Conservation (phyloP, 768 basidiomycete species). For the Leccinum rimulosum region DNA sequence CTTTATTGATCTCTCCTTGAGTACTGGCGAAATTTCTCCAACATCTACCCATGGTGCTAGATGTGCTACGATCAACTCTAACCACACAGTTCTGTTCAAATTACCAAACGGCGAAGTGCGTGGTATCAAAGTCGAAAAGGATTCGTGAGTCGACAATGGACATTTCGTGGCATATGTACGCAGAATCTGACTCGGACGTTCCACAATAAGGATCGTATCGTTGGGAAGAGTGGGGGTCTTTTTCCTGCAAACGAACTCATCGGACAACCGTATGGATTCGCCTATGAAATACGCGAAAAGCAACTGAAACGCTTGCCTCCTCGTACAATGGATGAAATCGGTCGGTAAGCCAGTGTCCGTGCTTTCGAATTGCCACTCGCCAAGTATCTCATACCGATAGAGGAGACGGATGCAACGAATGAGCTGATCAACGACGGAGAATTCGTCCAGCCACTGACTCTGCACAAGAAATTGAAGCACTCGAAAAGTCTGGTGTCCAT, state of each 20-base stretch:
- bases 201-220: slow-evolving; percentile 53
- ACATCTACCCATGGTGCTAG: slow-evolving; percentile 12
- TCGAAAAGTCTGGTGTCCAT: slow-evolving; percentile 81
- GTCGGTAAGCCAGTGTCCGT: slow-evolving; percentile 38
- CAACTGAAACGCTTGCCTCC: slow-evolving; percentile 62
- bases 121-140: slow-evolving; percentile 66
- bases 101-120: slow-evolving; percentile 80
- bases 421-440: slow-evolving; percentile 88
- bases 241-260: slow-evolving; percentile 82
- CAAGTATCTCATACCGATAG: slow-evolving; percentile 38
- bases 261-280: slow-evolving; percentile 80
- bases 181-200: not conserved
- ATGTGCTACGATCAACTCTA: slow-evolving; percentile 49
- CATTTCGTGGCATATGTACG: not conserved
- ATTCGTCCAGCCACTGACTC: slow-evolving; percentile 78
- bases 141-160: slow-evolving; percentile 65
- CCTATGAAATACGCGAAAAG: slow-evolving; percentile 81
- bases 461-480: slow-evolving; percentile 78
- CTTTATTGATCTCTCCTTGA: too few relatives aligned
- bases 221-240: slow-evolving; percentile 85
- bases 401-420: slow-evolving; percentile 97
- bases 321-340: slow-evolving; percentile 72
- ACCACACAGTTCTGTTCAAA: slow-evolving; percentile 73
- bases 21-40: slow-evolving; percentile 6
- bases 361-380: not conserved